These are phyloP conservation scores for Allium sativum DNA, from an alignment of 106 monocot genomes.

Conservation along the genomic window DNA sequence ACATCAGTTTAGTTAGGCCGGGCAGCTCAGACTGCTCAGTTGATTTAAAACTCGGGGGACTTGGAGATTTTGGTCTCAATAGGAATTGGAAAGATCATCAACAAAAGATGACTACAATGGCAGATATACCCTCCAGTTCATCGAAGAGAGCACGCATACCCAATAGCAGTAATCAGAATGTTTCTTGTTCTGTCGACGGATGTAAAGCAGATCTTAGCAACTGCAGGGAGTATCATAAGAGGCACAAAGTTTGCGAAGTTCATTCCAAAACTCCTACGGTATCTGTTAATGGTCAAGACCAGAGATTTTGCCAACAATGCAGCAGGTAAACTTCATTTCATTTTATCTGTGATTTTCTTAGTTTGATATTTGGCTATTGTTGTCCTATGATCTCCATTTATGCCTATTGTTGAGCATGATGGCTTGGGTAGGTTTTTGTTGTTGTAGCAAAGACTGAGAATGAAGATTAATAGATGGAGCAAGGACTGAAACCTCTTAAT, in stretches of 20 bases:
- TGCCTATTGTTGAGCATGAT: too few relatives aligned
- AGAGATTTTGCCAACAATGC: slow-evolving; percentile 60
- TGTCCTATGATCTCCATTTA: too few relatives aligned
- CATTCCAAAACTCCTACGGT: slow-evolving; percentile 18
- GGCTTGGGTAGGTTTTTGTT: too few relatives aligned
- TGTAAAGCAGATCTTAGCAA: slow-evolving; percentile 39
- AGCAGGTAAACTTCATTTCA: slow-evolving; percentile 22
- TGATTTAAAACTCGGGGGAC: slow-evolving; percentile 34
- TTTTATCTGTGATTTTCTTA: too few relatives aligned
- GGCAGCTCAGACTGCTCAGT: slow-evolving; percentile 26
- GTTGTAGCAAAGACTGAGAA: too few relatives aligned
- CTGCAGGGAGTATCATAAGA: slow-evolving; percentile 11
- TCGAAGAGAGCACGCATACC: slow-evolving; percentile 22
- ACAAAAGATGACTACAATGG: not conserved
- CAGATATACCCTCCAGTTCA: slow-evolving; percentile 1
- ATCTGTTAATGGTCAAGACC: slow-evolving; percentile 34
- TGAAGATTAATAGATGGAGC: too few relatives aligned
- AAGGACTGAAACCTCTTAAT: too few relatives aligned
- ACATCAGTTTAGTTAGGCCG: slow-evolving; percentile 9
- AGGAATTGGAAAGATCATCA: slow-evolving; percentile 28
- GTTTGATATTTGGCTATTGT: too few relatives aligned
- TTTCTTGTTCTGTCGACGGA: slow-evolving; percentile 32
- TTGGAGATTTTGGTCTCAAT: slow-evolving; percentile 18
- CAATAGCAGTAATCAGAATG: slow-evolving; percentile 14
- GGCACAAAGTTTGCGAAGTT: slow-evolving; percentile 18